Percentiles rank a stretch among this genome's conserved stretches.
Conservation (phyloP, 129 eudicot species). For the Centaurea solstitialis region DNA sequence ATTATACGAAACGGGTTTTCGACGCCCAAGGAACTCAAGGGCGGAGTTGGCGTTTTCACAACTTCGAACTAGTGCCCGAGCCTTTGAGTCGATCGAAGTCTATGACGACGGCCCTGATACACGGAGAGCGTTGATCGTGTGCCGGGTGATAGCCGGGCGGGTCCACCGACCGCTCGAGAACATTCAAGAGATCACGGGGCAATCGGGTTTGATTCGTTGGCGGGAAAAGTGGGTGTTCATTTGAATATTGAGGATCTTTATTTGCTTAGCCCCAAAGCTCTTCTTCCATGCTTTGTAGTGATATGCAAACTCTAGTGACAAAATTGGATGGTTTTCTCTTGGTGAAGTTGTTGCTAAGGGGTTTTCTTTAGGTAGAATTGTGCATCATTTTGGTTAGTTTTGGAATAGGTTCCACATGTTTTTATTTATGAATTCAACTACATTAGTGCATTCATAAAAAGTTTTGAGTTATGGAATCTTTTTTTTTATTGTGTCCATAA, state of each 20-base stretch:
- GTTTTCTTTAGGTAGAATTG: conserved; percentile 24
- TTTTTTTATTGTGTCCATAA: neutral
- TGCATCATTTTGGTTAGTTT: conserved; percentile 22
- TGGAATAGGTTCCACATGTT: conserved; percentile 9
- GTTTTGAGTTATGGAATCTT: conserved; percentile 16
- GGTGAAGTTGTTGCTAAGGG: conserved; percentile 29
- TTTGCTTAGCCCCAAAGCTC: conserved; percentile 89
- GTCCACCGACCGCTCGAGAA: conserved; percentile 95
- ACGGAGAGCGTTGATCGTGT: conserved; percentile 85
- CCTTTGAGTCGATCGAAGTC: conserved; percentile 68
- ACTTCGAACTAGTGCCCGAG: conserved; percentile 93
- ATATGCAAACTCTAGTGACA: conserved; percentile 67
- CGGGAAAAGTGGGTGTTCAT: conserved; percentile 95
- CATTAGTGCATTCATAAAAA: conserved; percentile 20
- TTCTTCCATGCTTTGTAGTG: conserved; percentile 94
- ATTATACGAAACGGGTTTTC: conserved; percentile 79
- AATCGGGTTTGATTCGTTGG: conserved; percentile 92
- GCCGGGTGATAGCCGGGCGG: conserved; percentile 95
- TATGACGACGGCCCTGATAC: conserved; percentile 34
- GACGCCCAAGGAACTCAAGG: conserved; percentile 59
- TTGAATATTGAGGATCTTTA: conserved; percentile 92
- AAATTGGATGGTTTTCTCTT: conserved; percentile 20
- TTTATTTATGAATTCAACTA: conserved; percentile 19
- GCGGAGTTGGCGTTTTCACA: conserved; percentile 87
- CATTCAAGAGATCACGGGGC: conserved; percentile 78